A percentile compares a stretch with the other conserved stretches of the same genome.
Conservation (phyloP, 257 asterid species). For the Asclepias syriaca region DNA sequence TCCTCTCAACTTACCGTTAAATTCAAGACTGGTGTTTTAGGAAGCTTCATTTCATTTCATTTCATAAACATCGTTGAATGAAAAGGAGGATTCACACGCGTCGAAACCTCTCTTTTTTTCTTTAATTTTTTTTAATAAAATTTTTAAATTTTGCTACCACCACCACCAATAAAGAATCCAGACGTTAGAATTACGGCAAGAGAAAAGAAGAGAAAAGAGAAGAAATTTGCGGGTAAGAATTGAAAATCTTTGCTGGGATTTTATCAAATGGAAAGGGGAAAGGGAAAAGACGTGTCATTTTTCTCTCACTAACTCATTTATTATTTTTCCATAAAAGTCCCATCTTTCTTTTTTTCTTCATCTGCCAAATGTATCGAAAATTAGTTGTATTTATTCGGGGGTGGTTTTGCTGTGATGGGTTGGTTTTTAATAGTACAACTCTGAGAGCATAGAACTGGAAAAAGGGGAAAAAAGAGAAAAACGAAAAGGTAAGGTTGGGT, state of each 20-base stretch:
- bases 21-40: slow-evolving; percentile 16
- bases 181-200: slow-evolving; percentile 58
- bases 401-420: slow-evolving; percentile 16
- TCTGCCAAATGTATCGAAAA: slow-evolving; percentile 11
- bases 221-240: slow-evolving; percentile 19
- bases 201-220: no score
- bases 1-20: slow-evolving; percentile 38
- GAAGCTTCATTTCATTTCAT: slow-evolving; percentile 5
- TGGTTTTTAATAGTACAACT: slow-evolving; percentile 3
- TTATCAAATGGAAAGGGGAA: slow-evolving; percentile 4
- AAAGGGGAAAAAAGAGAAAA: not conserved
- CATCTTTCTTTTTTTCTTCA: slow-evolving; percentile 7
- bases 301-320: slow-evolving; percentile 13
- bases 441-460: slow-evolving; percentile 2
- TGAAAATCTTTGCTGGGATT: not conserved
- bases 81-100: slow-evolving; percentile 30
- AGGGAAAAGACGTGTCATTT: slow-evolving; percentile 28
- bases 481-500: slow-evolving; percentile 15
- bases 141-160: no score
- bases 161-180: slow-evolving; percentile 14
- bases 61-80: slow-evolving; percentile 17
- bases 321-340: slow-evolving; percentile 15
- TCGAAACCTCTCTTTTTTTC: slow-evolving; percentile 10
- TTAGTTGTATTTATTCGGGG: not conserved
- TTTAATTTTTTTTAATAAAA: no score